Percentiles rank a stretch among this genome's conserved stretches.
These are phyloP conservation scores for Penicillium steckii DNA, from an alignment of 495 filamentous ascomycete genomes.

Conservation along the genomic window DNA sequence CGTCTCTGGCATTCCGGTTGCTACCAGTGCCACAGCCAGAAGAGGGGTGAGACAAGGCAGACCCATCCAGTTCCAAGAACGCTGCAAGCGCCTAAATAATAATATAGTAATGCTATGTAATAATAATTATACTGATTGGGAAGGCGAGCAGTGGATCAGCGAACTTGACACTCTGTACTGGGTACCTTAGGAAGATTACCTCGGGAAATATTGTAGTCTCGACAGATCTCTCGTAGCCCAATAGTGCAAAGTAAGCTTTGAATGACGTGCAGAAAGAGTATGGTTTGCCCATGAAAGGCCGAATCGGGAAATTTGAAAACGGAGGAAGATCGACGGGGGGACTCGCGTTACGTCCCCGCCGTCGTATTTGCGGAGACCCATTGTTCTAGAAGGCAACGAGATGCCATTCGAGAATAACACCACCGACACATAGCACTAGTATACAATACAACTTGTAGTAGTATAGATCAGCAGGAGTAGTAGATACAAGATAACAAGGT, in stretches of 20 bases:
- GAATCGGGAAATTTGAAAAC: constrained; percentile 16
- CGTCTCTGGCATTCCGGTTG: neutral
- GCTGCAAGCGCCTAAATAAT: constrained; percentile 19
- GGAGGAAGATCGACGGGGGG: neutral
- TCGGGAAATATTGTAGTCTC: neutral
- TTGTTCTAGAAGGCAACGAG: constrained; percentile 9
- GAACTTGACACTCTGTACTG: neutral
- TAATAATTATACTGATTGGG: neutral
- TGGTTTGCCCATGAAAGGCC: constrained; percentile 6
- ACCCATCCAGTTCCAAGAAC: constrained; percentile 1
- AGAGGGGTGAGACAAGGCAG: constrained; percentile 1
- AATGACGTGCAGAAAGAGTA: neutral
- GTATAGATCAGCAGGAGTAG: neutral
- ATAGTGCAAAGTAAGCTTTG: neutral
- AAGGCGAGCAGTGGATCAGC: neutral
- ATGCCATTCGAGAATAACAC: neutral
- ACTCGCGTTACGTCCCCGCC: constrained; percentile 6
- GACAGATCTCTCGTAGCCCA: neutral
- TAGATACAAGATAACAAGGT: neutral
- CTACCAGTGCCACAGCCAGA: neutral
- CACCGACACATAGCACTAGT: too few species aligned
- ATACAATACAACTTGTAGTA: too few species aligned
- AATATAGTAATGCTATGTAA: neutral
- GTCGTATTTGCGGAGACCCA: constrained; percentile 7
- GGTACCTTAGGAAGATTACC: neutral